Percentiles rank a stretch among this genome's conserved stretches.
Evolutionary conservation across 495 filamentous ascomycete species (phyloP).

Genomic region (Podospora conica): DNA sequence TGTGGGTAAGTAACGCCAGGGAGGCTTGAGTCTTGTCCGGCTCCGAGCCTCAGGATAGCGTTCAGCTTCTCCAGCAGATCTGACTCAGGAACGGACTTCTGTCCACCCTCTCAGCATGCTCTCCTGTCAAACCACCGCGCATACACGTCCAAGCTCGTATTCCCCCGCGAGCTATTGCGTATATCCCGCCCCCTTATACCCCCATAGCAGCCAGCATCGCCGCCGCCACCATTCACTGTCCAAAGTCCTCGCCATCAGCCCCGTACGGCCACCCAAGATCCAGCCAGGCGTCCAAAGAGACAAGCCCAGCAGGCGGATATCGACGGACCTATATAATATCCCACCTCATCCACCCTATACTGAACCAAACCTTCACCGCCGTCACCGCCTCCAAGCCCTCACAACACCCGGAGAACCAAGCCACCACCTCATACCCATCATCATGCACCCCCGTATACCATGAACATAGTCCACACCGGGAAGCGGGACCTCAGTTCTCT

Average conservation of each 20-base stretch:
- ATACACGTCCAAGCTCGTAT: background rate
- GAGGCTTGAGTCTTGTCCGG: background rate
- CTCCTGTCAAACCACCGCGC: background rate
- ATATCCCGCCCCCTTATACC: background rate
- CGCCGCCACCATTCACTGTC: background rate
- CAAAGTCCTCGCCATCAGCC: background rate
- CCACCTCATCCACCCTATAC: background rate
- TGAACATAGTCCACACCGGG: background rate
- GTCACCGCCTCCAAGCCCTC: background rate
- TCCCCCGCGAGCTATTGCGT: background rate
- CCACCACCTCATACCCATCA: background rate
- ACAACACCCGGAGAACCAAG: background rate
- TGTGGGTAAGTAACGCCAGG: background rate
- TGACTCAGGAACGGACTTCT: background rate
- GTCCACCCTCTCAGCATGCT: background rate
- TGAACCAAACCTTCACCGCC: background rate
- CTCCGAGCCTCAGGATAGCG: background rate
- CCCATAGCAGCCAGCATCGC: background rate
- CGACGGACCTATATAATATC: background rate
- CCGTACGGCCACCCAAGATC: background rate
- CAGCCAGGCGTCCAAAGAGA: no score
- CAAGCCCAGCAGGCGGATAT: background rate
- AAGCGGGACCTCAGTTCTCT: no score
- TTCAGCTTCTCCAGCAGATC: background rate
- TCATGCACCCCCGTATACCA: background rate